Evolutionary conservation across 2,329 filamentous ascomycete species (phyloP).

Genomic region (Alternaria consortialis): DNA sequence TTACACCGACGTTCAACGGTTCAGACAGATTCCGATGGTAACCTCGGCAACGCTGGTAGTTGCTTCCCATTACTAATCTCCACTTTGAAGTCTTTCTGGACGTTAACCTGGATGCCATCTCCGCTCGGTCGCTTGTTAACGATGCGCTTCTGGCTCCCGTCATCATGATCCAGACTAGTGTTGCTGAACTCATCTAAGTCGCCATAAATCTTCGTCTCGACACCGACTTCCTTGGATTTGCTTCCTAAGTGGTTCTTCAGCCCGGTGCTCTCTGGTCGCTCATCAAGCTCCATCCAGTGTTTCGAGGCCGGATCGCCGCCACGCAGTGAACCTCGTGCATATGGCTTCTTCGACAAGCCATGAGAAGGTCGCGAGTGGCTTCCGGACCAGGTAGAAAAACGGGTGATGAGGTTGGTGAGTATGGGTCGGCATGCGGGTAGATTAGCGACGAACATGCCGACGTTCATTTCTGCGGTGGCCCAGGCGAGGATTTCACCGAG

Average conservation of each 20-base stretch:
- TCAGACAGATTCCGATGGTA: background rate
- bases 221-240: background rate
- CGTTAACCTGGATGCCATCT: constrained; percentile 8
- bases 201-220: constrained; percentile 13
- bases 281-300: constrained; percentile 12
- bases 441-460: constrained; percentile 17
- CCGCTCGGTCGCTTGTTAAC: background rate
- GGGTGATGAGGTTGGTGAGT: constrained; percentile 11
- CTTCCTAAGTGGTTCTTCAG: background rate
- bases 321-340: background rate
- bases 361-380: background rate
- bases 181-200: constrained; percentile 7
- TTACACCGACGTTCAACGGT: background rate
- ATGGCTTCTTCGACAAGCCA: constrained; percentile 2
- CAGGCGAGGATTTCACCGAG: constrained; percentile 14
- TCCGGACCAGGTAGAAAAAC: constrained; percentile 9
- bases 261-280: background rate
- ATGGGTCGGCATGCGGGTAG: constrained; percentile 15
- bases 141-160: constrained; percentile 7
- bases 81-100: constrained; percentile 10
- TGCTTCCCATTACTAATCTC: constrained; percentile 2
- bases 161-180: background rate
- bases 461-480: constrained; percentile 17
- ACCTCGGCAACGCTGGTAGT: background rate
- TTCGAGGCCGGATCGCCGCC: constrained; percentile 1